These are phyloP conservation scores for Ganoderma multipileum DNA, from an alignment of 1,284 basidiomycete genomes.

Conservation along the genomic window DNA sequence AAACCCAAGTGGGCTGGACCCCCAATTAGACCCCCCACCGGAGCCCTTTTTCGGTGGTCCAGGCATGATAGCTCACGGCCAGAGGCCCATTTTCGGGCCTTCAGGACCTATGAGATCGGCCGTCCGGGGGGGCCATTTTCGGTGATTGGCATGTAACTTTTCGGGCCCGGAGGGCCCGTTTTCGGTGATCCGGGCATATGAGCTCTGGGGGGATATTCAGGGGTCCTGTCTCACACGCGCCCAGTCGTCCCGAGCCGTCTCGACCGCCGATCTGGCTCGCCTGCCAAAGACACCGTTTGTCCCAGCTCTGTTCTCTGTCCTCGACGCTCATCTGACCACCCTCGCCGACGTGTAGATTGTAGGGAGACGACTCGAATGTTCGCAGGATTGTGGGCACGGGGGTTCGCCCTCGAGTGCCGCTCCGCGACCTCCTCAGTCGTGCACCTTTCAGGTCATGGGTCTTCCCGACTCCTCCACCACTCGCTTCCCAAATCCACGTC, in stretches of 20 bases:
- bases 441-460: conserved; percentile 23
- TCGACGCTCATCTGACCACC: not conserved
- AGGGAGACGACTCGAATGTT: conserved; percentile 21
- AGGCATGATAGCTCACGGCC: not conserved
- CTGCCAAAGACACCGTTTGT: not conserved
- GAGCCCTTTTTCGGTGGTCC: not conserved
- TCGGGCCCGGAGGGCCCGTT: not conserved
- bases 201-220: too few species aligned
- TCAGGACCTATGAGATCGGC: not conserved
- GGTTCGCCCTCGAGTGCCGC: conserved; percentile 31
- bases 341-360: conserved; percentile 9
- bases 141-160: not conserved
- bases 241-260: conserved; percentile 17
- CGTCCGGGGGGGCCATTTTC: not conserved
- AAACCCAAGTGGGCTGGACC: too few species aligned
- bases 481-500: conserved; percentile 13
- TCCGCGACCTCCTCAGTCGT: conserved; percentile 21
- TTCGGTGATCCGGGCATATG: not conserved
- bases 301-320: not conserved
- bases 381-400: conserved; percentile 30
- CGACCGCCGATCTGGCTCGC: conserved; percentile 10
- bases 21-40: too few species aligned
- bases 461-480: conserved; percentile 33
- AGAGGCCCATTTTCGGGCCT: not conserved
- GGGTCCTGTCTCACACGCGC: not conserved